These are phyloP conservation scores for Blastobotrys aristatus DNA, from an alignment of 1,139 yeast species.

Conservation along the genomic window DNA sequence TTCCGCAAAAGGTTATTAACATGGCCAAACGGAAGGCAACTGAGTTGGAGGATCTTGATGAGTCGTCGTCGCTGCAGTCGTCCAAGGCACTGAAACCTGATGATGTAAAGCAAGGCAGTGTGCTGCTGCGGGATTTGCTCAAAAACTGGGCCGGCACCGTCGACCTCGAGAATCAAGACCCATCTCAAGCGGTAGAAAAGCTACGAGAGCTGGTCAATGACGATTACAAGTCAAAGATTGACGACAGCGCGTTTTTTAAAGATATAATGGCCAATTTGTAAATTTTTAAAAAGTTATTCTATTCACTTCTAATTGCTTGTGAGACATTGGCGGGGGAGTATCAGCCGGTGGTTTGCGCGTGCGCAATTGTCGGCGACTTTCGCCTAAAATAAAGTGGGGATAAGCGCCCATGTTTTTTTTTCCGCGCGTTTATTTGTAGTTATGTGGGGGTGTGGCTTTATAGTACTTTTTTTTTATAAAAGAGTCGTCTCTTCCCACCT, in stretches of 20 bases:
- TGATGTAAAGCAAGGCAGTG: constrained; percentile 55
- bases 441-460: too few relatives aligned
- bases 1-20: constrained; percentile 78
- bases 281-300: too few relatives aligned
- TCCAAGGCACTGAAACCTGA: constrained; percentile 36
- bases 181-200: constrained; percentile 40
- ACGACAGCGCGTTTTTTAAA: constrained; percentile 17
- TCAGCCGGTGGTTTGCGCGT: too few relatives aligned
- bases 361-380: too few relatives aligned
- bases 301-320: too few relatives aligned
- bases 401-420: too few relatives aligned
- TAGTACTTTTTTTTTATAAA: too few relatives aligned
- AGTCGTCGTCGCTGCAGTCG: constrained; percentile 28
- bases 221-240: constrained; percentile 16
- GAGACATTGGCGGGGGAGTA: too few relatives aligned
- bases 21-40: constrained; percentile 95
- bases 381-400: too few relatives aligned
- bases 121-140: constrained; percentile 49
- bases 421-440: too few relatives aligned
- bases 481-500: too few relatives aligned
- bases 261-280: constrained; percentile 21
- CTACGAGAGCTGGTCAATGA: constrained; percentile 36
- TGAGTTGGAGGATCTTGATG: constrained; percentile 69
- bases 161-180: constrained; percentile 37
- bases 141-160: constrained; percentile 57